A percentile compares a stretch with the other conserved stretches of the same genome.
Evolutionary conservation across 139 green algal genomes (phyloP).

Genomic region (Chlamydomonas urium): DNA sequence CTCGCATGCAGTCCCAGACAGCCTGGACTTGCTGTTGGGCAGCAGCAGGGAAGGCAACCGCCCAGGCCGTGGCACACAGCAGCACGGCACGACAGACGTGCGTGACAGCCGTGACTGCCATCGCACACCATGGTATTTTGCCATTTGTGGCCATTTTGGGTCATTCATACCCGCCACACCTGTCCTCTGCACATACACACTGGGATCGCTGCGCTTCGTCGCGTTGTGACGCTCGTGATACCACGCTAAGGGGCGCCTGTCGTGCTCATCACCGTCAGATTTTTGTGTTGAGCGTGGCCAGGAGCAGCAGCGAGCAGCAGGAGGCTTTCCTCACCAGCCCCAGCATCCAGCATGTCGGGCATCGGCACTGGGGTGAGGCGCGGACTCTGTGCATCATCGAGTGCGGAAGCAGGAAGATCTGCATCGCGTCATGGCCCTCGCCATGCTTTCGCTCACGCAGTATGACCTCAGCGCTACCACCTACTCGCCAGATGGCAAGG

Average conservation of each 20-base stretch:
- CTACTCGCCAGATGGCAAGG: conserved; percentile 93
- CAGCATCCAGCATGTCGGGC: conserved; percentile 56
- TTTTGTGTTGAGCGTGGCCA: too few relatives aligned
- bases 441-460: conserved; percentile 42
- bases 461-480: conserved; percentile 97
- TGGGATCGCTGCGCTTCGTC: too few relatives aligned
- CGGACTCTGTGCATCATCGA: not conserved
- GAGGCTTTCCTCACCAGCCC: too few relatives aligned
- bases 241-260: too few relatives aligned
- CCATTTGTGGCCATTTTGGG: too few relatives aligned
- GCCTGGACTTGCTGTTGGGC: not conserved
- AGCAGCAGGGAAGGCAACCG: not conserved
- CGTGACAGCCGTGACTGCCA: not conserved
- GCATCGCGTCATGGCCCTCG: not conserved
- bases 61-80: not conserved
- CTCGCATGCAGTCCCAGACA: not conserved
- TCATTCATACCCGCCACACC: too few relatives aligned
- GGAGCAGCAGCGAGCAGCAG: too few relatives aligned
- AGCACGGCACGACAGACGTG: not conserved
- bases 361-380: conserved; percentile 81
- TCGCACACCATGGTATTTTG: too few relatives aligned
- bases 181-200: too few relatives aligned
- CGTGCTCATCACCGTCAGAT: too few relatives aligned
- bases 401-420: not conserved
- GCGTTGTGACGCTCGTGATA: too few relatives aligned